phyloP scores from a whole-genome alignment of 2,329 filamentous ascomycete genomes.

The Pyrenochaeta sp. region DNA sequence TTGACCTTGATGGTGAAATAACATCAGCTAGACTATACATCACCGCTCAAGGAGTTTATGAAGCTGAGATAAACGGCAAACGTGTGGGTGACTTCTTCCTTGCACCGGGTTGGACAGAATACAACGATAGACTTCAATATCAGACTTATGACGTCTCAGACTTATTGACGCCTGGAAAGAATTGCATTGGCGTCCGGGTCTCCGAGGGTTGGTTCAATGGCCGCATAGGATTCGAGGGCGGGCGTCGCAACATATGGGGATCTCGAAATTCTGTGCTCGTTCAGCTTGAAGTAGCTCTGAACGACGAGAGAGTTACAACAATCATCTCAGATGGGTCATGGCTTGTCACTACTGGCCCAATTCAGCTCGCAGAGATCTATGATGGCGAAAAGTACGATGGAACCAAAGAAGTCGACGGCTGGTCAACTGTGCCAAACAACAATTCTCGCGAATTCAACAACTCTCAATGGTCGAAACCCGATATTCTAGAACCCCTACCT shows the following conservation, averaged over 20 bases:
- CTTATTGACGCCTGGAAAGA: constrained; percentile 45
- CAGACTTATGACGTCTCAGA: constrained; percentile 61
- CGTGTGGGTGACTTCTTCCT: constrained; percentile 34
- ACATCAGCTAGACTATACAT: constrained; percentile 13
- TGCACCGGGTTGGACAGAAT: constrained; percentile 63
- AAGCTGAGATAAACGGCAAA: constrained; percentile 16
- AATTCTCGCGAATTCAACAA: no score
- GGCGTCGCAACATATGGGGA: constrained; percentile 50
- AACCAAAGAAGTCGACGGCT: constrained; percentile 38
- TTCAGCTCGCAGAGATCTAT: constrained; percentile 62
- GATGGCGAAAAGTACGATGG: constrained; percentile 63
- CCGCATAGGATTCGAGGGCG: constrained; percentile 46
- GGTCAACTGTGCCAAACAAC: no score
- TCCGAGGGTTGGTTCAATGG: constrained; percentile 63
- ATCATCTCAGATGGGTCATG: constrained; percentile 53
- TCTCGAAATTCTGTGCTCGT: constrained; percentile 50
- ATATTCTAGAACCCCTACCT: no score
- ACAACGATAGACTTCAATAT: constrained; percentile 59
- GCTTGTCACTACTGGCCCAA: no score
- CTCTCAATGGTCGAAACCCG: no score
- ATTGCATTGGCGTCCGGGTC: constrained; percentile 53
- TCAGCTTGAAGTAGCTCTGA: constrained; percentile 41
- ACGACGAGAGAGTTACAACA: constrained; percentile 9
- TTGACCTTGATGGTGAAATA: not conserved
- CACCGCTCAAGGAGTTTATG: constrained; percentile 18